These are phyloP conservation scores for Craterostigma plantagineum DNA, from an alignment of 257 asterid species.

Conservation along the genomic window DNA sequence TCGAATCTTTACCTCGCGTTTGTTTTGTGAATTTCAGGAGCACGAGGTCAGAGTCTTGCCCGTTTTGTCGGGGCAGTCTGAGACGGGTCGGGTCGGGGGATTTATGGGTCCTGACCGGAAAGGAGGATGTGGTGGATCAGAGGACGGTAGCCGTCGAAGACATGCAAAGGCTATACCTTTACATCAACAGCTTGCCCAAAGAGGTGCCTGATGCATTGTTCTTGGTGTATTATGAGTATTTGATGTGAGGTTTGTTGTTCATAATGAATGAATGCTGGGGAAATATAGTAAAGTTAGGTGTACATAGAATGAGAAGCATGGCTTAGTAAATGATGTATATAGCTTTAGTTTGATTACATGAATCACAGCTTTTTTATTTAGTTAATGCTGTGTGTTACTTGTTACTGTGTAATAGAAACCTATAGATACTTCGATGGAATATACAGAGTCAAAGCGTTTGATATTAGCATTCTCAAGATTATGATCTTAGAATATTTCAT, in stretches of 20 bases:
- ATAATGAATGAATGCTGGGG: conserved; percentile 11
- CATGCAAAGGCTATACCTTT: conserved; percentile 45
- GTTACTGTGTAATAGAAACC: too few species aligned
- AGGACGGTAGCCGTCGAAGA: conserved; percentile 42
- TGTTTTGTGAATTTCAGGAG: conserved; percentile 33
- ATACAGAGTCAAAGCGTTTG: too few species aligned
- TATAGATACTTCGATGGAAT: too few species aligned
- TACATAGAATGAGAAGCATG: too few species aligned
- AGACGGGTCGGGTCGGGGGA: conserved; percentile 60
- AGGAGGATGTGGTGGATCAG: conserved; percentile 54
- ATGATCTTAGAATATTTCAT: too few species aligned
- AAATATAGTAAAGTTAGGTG: conserved; percentile 14
- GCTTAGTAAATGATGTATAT: too few species aligned
- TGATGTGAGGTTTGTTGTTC: conserved; percentile 53
- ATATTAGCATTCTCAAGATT: too few species aligned
- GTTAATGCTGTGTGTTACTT: too few species aligned
- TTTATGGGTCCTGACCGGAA: conserved; percentile 68
- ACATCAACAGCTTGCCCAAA: conserved; percentile 54
- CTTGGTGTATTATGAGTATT: conserved; percentile 56
- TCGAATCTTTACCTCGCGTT: background rate
- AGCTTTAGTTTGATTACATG: too few species aligned
- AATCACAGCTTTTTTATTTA: too few species aligned
- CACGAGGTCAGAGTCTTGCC: conserved; percentile 71
- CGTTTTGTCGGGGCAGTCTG: conserved; percentile 75
- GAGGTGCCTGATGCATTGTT: conserved; percentile 65